A percentile compares a stretch with the other conserved stretches of the same genome.
These are phyloP conservation scores for Penicillium macrosclerotiorum DNA, from an alignment of 495 filamentous ascomycete species.

Conservation along the genomic window DNA sequence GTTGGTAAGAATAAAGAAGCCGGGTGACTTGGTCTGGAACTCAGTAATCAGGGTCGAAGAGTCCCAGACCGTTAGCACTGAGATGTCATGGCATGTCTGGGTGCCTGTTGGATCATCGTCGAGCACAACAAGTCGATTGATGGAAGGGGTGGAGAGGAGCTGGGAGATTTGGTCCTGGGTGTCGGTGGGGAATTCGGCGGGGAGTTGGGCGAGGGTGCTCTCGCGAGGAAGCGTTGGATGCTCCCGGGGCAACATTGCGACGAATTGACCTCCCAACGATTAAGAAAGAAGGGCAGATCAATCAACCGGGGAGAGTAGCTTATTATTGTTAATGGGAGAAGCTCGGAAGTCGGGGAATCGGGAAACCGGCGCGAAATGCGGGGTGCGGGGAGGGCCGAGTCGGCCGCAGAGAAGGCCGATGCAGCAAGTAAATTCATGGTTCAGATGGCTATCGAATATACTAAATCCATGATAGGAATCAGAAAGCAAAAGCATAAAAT, in stretches of 20 bases:
- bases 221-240: conserved; percentile 30
- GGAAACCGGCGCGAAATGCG: conserved; percentile 15
- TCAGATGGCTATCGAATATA: conserved; percentile 18
- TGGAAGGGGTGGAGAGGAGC: conserved; percentile 26
- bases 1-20: conserved; percentile 59
- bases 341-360: neutral
- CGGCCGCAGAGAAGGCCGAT: conserved; percentile 26
- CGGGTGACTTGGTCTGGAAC: conserved; percentile 31
- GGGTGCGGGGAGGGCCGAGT: conserved; percentile 6
- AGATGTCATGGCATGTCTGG: conserved; percentile 56
- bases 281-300: no score
- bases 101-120: conserved; percentile 59
- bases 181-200: conserved; percentile 31
- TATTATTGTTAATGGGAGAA: neutral
- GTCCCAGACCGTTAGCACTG: conserved; percentile 55
- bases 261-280: no score
- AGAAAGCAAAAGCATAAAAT: conserved; percentile 6
- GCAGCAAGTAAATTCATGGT: conserved; percentile 11
- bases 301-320: neutral
- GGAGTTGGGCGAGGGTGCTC: conserved; percentile 31
- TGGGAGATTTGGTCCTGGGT: conserved; percentile 36
- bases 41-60: conserved; percentile 38
- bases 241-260: conserved; percentile 23
- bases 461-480: conserved; percentile 16
- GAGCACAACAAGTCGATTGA: conserved; percentile 47